Conservation (phyloP, 768 basidiomycete species). For the Boletus pseudopeckii region DNA sequence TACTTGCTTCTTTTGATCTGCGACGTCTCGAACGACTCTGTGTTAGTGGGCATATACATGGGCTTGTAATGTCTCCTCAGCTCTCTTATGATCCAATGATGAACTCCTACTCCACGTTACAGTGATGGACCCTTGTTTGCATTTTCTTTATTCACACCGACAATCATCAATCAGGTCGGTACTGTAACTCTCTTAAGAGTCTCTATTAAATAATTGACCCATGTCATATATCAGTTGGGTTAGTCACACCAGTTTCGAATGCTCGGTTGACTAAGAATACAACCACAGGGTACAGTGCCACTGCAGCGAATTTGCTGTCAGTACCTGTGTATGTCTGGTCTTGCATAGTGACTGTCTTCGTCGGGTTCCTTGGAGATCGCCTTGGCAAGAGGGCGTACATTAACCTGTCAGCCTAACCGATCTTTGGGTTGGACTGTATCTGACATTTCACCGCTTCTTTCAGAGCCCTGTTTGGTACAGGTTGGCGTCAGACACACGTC, state of each 20-base stretch:
- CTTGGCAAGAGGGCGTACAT: slow-evolving; percentile 54
- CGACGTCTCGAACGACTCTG: background rate
- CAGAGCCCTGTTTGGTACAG: slow-evolving; percentile 32
- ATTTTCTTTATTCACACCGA: slow-evolving; percentile 51
- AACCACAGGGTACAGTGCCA: slow-evolving; percentile 53
- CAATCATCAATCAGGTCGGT: slow-evolving; percentile 49
- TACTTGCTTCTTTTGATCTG: background rate
- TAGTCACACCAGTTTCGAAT: background rate
- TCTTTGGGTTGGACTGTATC: background rate
- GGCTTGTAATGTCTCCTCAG: slow-evolving; percentile 49
- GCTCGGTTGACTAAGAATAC: background rate
- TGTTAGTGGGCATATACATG: slow-evolving; percentile 65
- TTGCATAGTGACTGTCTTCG: slow-evolving; percentile 58
- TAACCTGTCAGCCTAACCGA: slow-evolving; percentile 47
- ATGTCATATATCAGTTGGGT: slow-evolving; percentile 17
- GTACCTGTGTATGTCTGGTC: slow-evolving; percentile 78
- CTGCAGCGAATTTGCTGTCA: slow-evolving; percentile 67
- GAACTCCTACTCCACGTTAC: background rate
- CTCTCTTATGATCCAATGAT: background rate
- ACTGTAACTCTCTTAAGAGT: background rate
- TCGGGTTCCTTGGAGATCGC: slow-evolving; percentile 63
- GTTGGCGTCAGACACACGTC: slow-evolving; percentile 11
- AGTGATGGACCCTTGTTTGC: slow-evolving; percentile 52
- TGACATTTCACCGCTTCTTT: slow-evolving; percentile 5
- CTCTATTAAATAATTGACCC: background rate